A percentile compares a stretch with the other conserved stretches of the same genome.
Evolutionary conservation across 2,329 filamentous ascomycete genomes (phyloP).

Genomic region (Blastomyces percursus): DNA sequence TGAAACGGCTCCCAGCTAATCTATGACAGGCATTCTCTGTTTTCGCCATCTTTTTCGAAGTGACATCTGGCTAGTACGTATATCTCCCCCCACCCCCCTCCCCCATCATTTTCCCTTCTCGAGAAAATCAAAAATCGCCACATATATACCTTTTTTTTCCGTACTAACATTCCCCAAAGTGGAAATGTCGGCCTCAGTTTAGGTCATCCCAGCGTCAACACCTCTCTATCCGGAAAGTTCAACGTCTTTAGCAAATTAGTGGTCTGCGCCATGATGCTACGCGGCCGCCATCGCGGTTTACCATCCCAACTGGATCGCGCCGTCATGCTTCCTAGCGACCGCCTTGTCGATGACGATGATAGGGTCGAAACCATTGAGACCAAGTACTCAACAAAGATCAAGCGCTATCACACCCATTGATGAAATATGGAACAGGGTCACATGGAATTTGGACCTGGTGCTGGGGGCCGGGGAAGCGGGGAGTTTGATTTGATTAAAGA

Average conservation of each 20-base stretch:
- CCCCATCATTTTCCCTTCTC: not conserved
- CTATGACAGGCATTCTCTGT: constrained; percentile 11
- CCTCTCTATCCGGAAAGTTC: constrained; percentile 36
- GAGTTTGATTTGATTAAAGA: not conserved
- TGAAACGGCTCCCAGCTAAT: not conserved
- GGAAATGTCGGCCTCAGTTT: constrained; percentile 28
- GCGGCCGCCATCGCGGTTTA: constrained; percentile 45
- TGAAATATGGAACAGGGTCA: not conserved
- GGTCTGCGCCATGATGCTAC: constrained; percentile 45
- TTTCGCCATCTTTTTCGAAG: constrained; percentile 32
- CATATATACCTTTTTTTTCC: not conserved
- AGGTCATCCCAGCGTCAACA: constrained; percentile 22
- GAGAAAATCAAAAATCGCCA: no score
- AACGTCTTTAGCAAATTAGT: constrained; percentile 42
- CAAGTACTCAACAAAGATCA: not conserved
- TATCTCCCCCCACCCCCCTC: no score
- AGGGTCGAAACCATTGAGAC: constrained; percentile 10
- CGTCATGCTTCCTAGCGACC: constrained; percentile 28
- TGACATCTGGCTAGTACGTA: constrained; percentile 31
- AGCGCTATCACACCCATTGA: not conserved
- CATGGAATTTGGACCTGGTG: not conserved
- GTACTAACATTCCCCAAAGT: constrained; percentile 11
- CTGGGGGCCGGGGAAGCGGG: not conserved
- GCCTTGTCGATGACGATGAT: constrained; percentile 33
- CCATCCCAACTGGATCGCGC: constrained; percentile 45